Evolutionary conservation across 371 early-diverging fungal genomes (phyloP).

Genomic region (Mortierella sp.): DNA sequence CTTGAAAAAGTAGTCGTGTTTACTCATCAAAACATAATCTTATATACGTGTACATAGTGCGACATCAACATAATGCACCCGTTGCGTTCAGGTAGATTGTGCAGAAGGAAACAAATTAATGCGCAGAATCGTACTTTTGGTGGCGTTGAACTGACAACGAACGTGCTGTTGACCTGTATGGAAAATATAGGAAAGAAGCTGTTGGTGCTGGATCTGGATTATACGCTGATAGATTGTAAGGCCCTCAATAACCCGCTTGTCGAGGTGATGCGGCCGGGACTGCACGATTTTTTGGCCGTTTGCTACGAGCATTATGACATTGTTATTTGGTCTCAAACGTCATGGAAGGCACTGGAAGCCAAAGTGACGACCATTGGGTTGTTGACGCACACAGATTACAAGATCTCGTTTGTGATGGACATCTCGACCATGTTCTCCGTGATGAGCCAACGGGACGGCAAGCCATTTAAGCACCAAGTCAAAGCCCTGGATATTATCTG

Average conservation of each 20-base stretch:
- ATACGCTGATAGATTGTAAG: constrained; percentile 73
- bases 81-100: constrained; percentile 52
- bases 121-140: background rate
- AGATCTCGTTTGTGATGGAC: constrained; percentile 70
- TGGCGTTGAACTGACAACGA: background rate
- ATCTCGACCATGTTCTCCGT: constrained; percentile 69
- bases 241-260: constrained; percentile 59
- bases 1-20: background rate
- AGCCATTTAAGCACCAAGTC: constrained; percentile 65
- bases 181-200: constrained; percentile 60
- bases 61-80: constrained; percentile 63
- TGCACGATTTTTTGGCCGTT: constrained; percentile 69
- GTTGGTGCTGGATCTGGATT: constrained; percentile 73
- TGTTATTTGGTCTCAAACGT: constrained; percentile 76
- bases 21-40: background rate
- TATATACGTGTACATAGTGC: constrained; percentile 37
- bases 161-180: background rate
- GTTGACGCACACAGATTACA: constrained; percentile 65
- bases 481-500: constrained; percentile 73
- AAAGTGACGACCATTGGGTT: constrained; percentile 74
- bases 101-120: background rate
- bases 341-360: constrained; percentile 69
- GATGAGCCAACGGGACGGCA: constrained; percentile 58
- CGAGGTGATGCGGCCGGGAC: constrained; percentile 68
- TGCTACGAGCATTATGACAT: constrained; percentile 70